Conservation (phyloP, 129 eudicot species). For the Centella asiatica region DNA sequence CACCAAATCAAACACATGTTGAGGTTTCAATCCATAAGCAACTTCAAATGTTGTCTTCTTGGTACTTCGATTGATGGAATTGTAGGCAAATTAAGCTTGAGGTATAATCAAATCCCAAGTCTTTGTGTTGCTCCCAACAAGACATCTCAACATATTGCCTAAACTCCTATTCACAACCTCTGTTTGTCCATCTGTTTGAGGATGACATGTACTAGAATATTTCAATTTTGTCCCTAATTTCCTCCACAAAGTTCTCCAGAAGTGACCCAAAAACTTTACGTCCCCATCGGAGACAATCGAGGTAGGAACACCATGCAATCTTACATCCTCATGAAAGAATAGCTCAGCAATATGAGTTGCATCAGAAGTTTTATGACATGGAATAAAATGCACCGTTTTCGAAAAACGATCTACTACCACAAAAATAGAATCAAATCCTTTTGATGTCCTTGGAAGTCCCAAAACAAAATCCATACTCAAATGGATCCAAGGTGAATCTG, state of each 20-base stretch:
- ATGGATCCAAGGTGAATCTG: neutral
- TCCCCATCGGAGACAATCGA: neutral
- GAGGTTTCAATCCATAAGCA: too few species aligned
- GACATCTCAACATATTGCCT: neutral
- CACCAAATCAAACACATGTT: too few species aligned
- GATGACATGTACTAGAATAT: neutral
- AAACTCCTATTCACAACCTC: slow-evolving; percentile 1
- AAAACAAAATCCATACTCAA: neutral
- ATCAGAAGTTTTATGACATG: too few species aligned
- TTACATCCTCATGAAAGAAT: neutral
- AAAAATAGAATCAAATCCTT: neutral
- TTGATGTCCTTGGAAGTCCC: neutral
- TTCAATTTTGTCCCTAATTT: neutral
- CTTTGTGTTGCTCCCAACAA: neutral
- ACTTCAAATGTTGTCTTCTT: neutral
- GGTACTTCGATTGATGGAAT: neutral
- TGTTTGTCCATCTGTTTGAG: slow-evolving; percentile 3
- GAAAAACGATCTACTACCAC: neutral
- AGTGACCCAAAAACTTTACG: neutral
- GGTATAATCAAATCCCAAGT: neutral
- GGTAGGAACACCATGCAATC: neutral
- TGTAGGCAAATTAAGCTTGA: neutral
- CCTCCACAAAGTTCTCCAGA: slow-evolving; percentile 3
- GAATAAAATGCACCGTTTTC: neutral
- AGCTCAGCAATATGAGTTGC: neutral